These are phyloP conservation scores for Przewalskia tangutica DNA, from an alignment of 257 asterid genomes.

Conservation along the genomic window DNA sequence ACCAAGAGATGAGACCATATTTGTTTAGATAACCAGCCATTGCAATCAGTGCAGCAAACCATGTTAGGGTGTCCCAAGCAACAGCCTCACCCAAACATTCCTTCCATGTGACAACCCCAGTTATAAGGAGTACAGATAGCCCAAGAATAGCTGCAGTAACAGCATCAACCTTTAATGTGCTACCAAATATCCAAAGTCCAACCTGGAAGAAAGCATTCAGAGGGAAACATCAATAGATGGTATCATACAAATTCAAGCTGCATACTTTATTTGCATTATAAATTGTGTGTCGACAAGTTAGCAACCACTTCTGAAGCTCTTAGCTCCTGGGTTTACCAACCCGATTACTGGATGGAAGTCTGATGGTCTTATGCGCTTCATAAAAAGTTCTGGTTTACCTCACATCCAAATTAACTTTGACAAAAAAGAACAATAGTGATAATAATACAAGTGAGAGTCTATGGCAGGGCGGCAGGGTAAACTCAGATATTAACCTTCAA, in stretches of 20 bases:
- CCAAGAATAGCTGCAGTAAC: slow-evolving; percentile 98
- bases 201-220: slow-evolving; percentile 37
- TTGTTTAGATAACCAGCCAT: slow-evolving; percentile 98
- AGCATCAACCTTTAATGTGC: slow-evolving; percentile 75
- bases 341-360: neutral
- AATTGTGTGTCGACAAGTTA: neutral
- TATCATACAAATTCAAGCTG: neutral
- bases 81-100: slow-evolving; percentile 95
- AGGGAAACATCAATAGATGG: neutral
- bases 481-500: neutral
- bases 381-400: neutral
- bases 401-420: neutral
- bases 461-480: neutral
- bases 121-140: slow-evolving; percentile 66
- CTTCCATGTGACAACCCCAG: slow-evolving; percentile 97
- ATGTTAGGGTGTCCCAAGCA: slow-evolving; percentile 98
- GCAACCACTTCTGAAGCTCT: neutral
- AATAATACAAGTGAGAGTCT: neutral
- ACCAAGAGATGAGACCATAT: slow-evolving; percentile 96
- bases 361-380: neutral
- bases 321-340: neutral
- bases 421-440: neutral
- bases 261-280: neutral
- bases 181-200: slow-evolving; percentile 96
- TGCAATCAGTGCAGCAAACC: slow-evolving; percentile 99